These are phyloP conservation scores for Populus tremula DNA, from an alignment of 345 rosid species.

Conservation along the genomic window DNA sequence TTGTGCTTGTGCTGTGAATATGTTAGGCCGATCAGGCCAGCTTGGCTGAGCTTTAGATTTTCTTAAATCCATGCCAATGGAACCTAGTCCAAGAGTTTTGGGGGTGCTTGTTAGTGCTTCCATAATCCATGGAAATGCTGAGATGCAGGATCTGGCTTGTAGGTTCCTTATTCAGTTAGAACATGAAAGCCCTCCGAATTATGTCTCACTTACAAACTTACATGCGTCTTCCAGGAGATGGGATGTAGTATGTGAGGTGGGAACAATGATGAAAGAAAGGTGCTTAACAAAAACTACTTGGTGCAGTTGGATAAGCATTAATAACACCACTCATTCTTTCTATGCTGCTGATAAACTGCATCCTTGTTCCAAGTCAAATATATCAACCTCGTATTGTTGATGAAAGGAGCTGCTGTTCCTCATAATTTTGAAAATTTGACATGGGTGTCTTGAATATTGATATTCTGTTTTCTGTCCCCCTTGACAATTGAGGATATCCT, in stretches of 20 bases:
- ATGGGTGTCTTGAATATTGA: not conserved
- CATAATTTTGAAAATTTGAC: conserved; percentile 18
- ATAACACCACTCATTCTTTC: conserved; percentile 47
- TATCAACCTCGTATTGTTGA: conserved; percentile 43
- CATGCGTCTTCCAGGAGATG: conserved; percentile 59
- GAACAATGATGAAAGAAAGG: conserved; percentile 52
- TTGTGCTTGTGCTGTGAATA: conserved; percentile 65
- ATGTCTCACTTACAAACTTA: conserved; percentile 53
- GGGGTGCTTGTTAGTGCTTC: conserved; percentile 67
- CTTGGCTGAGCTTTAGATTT: conserved; percentile 50
- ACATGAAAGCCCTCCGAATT: conserved; percentile 64
- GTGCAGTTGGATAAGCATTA: conserved; percentile 64
- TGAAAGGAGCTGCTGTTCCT: conserved; percentile 39
- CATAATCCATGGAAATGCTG: conserved; percentile 50
- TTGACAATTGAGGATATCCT: not conserved
- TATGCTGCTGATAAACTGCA: conserved; percentile 54
- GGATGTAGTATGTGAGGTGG: conserved; percentile 58
- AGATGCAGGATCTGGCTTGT: conserved; percentile 61
- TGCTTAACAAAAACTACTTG: conserved; percentile 66
- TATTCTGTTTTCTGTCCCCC: not conserved
- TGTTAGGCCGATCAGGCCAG: conserved; percentile 58
- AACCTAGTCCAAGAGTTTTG: conserved; percentile 66
- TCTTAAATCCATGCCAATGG: conserved; percentile 50
- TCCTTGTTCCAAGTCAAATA: conserved; percentile 36
- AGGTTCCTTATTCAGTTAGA: conserved; percentile 51